A percentile compares a stretch with the other conserved stretches of the same genome.
Evolutionary conservation across 2,329 filamentous ascomycete genomes (phyloP).

Genomic region (Epichloe elymi): DNA sequence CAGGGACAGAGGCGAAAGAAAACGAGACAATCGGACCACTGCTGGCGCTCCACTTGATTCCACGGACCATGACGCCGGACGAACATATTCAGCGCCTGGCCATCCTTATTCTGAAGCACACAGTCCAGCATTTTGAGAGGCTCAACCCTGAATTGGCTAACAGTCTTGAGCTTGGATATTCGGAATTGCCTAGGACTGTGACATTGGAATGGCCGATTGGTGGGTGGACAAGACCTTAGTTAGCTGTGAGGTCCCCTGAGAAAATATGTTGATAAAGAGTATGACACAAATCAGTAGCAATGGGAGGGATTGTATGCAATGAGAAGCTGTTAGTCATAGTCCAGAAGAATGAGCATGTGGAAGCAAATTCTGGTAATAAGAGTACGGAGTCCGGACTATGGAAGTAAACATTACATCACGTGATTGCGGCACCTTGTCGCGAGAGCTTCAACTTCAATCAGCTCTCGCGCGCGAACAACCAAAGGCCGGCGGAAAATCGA

Average conservation of each 20-base stretch:
- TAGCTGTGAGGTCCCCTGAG: too few relatives aligned
- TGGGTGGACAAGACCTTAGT: too few relatives aligned
- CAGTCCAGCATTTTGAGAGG: not conserved
- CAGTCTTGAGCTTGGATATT: not conserved
- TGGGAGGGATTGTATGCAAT: too few relatives aligned
- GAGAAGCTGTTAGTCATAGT: not conserved
- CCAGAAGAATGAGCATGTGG: not conserved
- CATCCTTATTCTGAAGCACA: not conserved
- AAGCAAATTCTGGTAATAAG: too few relatives aligned
- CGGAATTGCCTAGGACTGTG: too few relatives aligned
- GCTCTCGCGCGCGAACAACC: not conserved
- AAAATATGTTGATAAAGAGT: too few relatives aligned
- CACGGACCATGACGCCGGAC: not conserved
- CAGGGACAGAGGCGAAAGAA: not conserved
- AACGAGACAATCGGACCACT: not conserved
- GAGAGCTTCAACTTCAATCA: not conserved
- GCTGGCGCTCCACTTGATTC: not conserved
- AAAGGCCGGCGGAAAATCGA: not conserved
- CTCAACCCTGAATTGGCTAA: not conserved
- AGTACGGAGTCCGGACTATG: too few relatives aligned
- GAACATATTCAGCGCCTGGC: not conserved
- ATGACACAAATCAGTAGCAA: too few relatives aligned
- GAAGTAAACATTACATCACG: not conserved
- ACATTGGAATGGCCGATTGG: too few relatives aligned
- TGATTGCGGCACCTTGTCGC: conserved; percentile 1